phyloP scores from a whole-genome alignment of 805 yeast species.

The Teunomyces pallodes region DNA sequence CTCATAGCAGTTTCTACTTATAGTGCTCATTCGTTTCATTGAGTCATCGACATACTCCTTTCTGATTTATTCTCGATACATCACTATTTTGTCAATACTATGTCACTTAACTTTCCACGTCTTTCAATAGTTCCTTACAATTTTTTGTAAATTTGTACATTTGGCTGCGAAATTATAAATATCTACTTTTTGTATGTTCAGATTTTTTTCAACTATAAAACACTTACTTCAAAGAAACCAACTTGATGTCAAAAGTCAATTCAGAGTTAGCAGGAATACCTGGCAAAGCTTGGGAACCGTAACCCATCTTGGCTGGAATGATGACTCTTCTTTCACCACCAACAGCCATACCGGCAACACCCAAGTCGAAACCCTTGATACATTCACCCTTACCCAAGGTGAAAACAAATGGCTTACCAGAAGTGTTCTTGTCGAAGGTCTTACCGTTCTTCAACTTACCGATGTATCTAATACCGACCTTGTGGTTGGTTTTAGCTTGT shows the following conservation, averaged over 20 bases:
- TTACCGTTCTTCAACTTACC: slow-evolving; percentile 97
- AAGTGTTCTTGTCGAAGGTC: slow-evolving; percentile 94
- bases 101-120: too few species aligned
- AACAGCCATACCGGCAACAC: slow-evolving; percentile 97
- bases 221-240: slow-evolving; percentile 77
- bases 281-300: slow-evolving; percentile 91
- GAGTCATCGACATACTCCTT: too few species aligned
- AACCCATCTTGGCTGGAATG: slow-evolving; percentile 94
- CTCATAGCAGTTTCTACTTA: too few species aligned
- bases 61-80: too few species aligned
- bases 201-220: background rate
- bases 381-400: slow-evolving; percentile 96
- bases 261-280: slow-evolving; percentile 98
- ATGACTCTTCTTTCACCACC: slow-evolving; percentile 98
- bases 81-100: too few species aligned
- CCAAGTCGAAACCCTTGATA: slow-evolving; percentile 97
- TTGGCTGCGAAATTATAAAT: slow-evolving; percentile 1
- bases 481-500: slow-evolving; percentile 81
- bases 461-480: slow-evolving; percentile 94
- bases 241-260: slow-evolving; percentile 92
- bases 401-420: slow-evolving; percentile 93
- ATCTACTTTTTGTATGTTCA: background rate
- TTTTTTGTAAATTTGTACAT: background rate
- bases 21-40: too few species aligned
- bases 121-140: too few species aligned